Conservation (phyloP, 2,329 filamentous ascomycete species). For the Cercospora brassicicola region DNA sequence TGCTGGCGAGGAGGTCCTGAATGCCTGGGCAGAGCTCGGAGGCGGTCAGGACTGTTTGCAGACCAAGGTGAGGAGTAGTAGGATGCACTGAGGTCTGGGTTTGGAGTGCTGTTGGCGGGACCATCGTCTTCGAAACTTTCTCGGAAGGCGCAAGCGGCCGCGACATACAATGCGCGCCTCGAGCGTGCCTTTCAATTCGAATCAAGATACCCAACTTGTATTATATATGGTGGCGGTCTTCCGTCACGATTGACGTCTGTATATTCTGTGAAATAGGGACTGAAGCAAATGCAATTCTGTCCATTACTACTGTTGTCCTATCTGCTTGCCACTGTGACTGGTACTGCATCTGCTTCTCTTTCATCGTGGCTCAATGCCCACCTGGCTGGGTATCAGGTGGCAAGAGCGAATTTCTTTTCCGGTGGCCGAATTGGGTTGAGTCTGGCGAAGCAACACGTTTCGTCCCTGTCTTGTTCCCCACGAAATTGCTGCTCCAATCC, state of each 20-base stretch:
- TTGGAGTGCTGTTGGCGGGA: neutral
- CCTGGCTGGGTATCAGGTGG: slow-evolving; percentile 38
- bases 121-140: neutral
- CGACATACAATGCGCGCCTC: neutral
- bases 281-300: neutral
- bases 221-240: neutral
- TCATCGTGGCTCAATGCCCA: neutral
- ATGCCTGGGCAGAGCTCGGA: slow-evolving; percentile 50
- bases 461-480: slow-evolving; percentile 44
- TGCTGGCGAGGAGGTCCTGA: slow-evolving; percentile 50
- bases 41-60: slow-evolving; percentile 32
- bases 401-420: slow-evolving; percentile 24
- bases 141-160: neutral
- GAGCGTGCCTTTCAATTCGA: neutral
- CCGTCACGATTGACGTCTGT: neutral
- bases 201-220: slow-evolving; percentile 6
- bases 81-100: neutral
- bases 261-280: neutral
- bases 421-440: neutral
- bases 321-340: neutral
- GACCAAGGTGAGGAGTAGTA: slow-evolving; percentile 13
- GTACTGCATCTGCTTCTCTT: neutral
- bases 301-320: neutral
- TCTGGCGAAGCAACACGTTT: slow-evolving; percentile 3
- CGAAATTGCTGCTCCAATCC: slow-evolving; percentile 73